Base-by-base conservation (phyloP, 129 eudicot species). In the Oenanthe sinensis region DNA sequence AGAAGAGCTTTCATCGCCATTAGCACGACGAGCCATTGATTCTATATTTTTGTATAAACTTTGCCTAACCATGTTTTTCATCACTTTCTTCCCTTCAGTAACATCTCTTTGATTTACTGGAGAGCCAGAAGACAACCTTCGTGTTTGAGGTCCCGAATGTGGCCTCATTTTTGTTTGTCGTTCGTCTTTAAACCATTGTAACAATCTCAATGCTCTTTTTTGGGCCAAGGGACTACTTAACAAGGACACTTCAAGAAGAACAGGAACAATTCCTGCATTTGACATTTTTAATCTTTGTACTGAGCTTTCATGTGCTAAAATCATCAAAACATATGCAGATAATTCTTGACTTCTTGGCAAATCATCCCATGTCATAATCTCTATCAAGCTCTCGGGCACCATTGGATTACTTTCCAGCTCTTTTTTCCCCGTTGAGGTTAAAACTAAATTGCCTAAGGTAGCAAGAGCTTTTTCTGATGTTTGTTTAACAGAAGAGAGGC, bases 181-280 rank as follows among this genome's bases (percentile, higher is more conserved):
- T 80, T 92, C 97, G 14, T 96, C 91, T 83, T 92, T 96, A 55
- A 96, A 96, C 99, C 97, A 96, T 74, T 96, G 97, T 63, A 96
- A 78, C 58, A 96, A 72, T 79, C 89, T 96, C 44, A 90, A 39
- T 7, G 97, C 97, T 44, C 99, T 82, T 79, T 92, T 96, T 75
- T 87, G 97, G 8, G 95, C 90, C 67, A 96, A 40, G 5, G 95
- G 88, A 54, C 90, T 92, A 19, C 99, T 91, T 78, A 92, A 83
- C 82, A 92, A 85, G 6, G 97, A 92, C 67, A 96, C 90, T 83
- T 87, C 89, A 43, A 92, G 91, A 77, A 96, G 96, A 79, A 90
- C 86, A 13, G 87, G 95, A 54, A 96, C 97, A 12, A 96, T 96
- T 26, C 99, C 99, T n/a, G 91, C 90, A 22, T 90, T 83, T 0